Base-by-base conservation (phyloP, 1,284 basidiomycete genomes). In the Phylloboletellus chloephorus region DNA sequence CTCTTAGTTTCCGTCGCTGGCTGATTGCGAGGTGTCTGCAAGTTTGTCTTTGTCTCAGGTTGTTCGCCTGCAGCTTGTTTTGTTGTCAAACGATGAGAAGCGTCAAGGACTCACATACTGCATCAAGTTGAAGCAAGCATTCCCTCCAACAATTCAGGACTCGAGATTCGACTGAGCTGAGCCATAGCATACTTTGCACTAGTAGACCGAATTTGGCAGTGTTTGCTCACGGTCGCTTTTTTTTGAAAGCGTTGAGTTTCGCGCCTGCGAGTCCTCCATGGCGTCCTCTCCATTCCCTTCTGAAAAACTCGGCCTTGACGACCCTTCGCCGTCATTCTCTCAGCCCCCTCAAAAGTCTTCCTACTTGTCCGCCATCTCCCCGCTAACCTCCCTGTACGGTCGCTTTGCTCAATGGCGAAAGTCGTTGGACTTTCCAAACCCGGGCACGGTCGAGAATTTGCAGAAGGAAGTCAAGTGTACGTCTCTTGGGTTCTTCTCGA, bases 381-480 rank as follows among this genome's bases (percentile, higher is more conserved):
- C 86, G 10, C 66, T 89, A 47, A 71, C 73, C 43, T 78, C 74
- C 64, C 71, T 76, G 21, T 86, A 82, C 61, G 71, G 76, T 55
- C 78, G 82, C 47, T 82, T 92, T 65, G 73, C 82, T 50, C 67
- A 76, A 66, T 93, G 88, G 88, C 79, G 88, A 54, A 73, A 76
- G 56, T 74, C 79, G 51, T 73, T 93, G 52, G 87, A 82, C 35
- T 71, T 96, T 42, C 78, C 87, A 39, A 87, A 89, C 66, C 93
- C 93, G 17, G 93, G 93, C 46, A 84, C 87, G 20, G 82, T 86
- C 22, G 93, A 97, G 75, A 88, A 86, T 61, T 72, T 96, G 51
- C 84, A 87, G 55, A 89, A 89, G 66, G 93, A 96, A 69, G 81
- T 88, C 54, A 90, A 89, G 68, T 67, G 92, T 94, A 60, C 52